A percentile compares a stretch with the other conserved stretches of the same genome.
Conservation (phyloP, 2,329 filamentous ascomycete genomes). For the Neodidymelliopsis sp. region DNA sequence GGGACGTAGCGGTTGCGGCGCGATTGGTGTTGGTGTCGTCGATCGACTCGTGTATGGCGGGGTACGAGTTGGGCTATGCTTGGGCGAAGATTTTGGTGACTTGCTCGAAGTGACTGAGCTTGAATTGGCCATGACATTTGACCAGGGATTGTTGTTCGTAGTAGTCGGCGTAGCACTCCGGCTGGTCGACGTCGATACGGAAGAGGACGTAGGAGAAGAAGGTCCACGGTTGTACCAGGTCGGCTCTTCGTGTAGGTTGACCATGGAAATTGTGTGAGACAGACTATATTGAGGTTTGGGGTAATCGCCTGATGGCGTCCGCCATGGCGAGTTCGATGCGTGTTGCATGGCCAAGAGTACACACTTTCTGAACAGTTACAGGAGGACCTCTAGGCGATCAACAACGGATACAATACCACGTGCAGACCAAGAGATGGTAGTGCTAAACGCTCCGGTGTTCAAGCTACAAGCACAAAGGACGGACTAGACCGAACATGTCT, state of each 20-base stretch:
- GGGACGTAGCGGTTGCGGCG: constrained; percentile 47
- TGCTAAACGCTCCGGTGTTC: constrained; percentile 30
- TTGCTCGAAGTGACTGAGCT: constrained; percentile 38
- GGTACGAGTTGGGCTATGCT: constrained; percentile 45
- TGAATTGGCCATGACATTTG: constrained; percentile 45
- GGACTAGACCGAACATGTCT: constrained; percentile 40
- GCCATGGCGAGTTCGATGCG: constrained; percentile 46
- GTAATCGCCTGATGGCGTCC: constrained; percentile 40
- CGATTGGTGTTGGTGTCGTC: constrained; percentile 47
- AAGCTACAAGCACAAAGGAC: too few relatives aligned
- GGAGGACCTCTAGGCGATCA: constrained; percentile 25
- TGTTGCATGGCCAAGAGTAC: constrained; percentile 46
- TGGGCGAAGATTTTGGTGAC: constrained; percentile 44
- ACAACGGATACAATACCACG: constrained; percentile 27
- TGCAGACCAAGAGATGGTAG: constrained; percentile 18
- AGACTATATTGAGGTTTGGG: constrained; percentile 46
- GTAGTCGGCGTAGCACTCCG: constrained; percentile 47
- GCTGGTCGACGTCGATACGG: constrained; percentile 48
- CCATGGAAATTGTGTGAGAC: constrained; percentile 50
- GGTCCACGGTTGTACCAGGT: constrained; percentile 46
- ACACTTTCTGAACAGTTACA: too few relatives aligned
- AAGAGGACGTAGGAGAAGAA: constrained; percentile 50
- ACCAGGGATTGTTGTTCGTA: constrained; percentile 50
- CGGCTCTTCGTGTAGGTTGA: constrained; percentile 50
- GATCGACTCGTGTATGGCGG: constrained; percentile 50